Conservation (phyloP, 1,139 yeast species). For the Yamadazyma triangularis region DNA sequence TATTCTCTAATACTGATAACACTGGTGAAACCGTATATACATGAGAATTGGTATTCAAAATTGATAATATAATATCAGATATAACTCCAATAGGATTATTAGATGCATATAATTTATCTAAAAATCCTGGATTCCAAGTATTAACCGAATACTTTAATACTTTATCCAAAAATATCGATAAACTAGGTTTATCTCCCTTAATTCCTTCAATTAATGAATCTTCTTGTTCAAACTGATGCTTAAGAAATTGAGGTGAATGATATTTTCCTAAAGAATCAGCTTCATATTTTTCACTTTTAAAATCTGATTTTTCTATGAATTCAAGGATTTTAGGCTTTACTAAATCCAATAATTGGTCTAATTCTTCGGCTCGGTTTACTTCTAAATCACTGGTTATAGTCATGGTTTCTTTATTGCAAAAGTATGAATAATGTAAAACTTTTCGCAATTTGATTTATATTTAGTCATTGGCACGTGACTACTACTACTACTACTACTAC, state of each 20-base stretch:
- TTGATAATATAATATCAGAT: constrained; percentile 63
- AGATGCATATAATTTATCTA: constrained; percentile 81
- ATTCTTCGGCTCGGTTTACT: constrained; percentile 32
- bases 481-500: too few relatives aligned
- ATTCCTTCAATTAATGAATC: constrained; percentile 16
- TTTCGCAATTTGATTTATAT: too few relatives aligned
- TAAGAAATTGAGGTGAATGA: constrained; percentile 32
- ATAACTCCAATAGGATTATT: constrained; percentile 82
- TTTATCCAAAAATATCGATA: constrained; percentile 49
- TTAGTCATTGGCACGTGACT: too few relatives aligned
- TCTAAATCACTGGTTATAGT: constrained; percentile 20
- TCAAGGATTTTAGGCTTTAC: constrained; percentile 35
- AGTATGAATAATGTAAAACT: too few relatives aligned
- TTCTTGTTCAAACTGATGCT: constrained; percentile 17
- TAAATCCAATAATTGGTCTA: constrained; percentile 28
- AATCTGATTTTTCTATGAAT: constrained; percentile 34
- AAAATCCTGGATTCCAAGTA: constrained; percentile 84
- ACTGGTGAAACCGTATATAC: constrained; percentile 87
- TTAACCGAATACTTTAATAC: constrained; percentile 68
- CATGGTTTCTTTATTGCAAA: too few relatives aligned
- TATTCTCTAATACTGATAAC: constrained; percentile 68
- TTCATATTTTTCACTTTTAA: constrained; percentile 21
- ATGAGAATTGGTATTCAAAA: constrained; percentile 79
- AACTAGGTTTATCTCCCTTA: constrained; percentile 16
- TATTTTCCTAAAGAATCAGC: constrained; percentile 34